phyloP scores from a whole-genome alignment of 352 stramenopile genomes.

The Phytophthora vignae region DNA sequence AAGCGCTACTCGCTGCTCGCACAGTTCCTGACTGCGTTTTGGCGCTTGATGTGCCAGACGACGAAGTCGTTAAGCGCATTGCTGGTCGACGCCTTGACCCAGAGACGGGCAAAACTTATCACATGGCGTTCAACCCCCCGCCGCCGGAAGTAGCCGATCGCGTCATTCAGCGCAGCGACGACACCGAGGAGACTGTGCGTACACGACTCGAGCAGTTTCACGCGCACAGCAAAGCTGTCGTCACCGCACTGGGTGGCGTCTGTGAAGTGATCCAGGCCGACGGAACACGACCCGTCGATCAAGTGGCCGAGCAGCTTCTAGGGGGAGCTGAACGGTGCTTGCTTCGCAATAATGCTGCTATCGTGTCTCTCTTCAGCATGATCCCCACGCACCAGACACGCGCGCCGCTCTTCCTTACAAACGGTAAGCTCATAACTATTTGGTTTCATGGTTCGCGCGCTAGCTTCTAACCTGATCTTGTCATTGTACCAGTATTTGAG shows the following conservation, averaged over 20 bases:
- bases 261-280: conserved; percentile 60
- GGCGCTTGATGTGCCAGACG: conserved; percentile 94
- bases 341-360: conserved; percentile 68
- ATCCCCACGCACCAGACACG: conserved; percentile 43
- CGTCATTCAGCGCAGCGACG: conserved; percentile 77
- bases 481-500: conserved; percentile 50
- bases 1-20: conserved; percentile 58
- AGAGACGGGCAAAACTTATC: conserved; percentile 93
- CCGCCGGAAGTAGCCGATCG: conserved; percentile 67
- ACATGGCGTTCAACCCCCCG: conserved; percentile 88
- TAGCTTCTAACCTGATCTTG: neutral
- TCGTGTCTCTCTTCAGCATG: conserved; percentile 66
- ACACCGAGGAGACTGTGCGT: conserved; percentile 91
- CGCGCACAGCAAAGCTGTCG: conserved; percentile 63
- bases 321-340: conserved; percentile 55
- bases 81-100: conserved; percentile 92
- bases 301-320: conserved; percentile 67
- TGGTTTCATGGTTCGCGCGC: neutral
- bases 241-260: conserved; percentile 41
- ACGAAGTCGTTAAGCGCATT: conserved; percentile 95
- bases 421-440: conserved; percentile 41
- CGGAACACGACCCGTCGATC: conserved; percentile 58
- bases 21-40: conserved; percentile 94
- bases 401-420: conserved; percentile 58
- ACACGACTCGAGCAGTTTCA: conserved; percentile 90